A percentile compares a stretch with the other conserved stretches of the same genome.
phyloP scores from a whole-genome alignment of 768 basidiomycete genomes.

The Trametes gibbosa region DNA sequence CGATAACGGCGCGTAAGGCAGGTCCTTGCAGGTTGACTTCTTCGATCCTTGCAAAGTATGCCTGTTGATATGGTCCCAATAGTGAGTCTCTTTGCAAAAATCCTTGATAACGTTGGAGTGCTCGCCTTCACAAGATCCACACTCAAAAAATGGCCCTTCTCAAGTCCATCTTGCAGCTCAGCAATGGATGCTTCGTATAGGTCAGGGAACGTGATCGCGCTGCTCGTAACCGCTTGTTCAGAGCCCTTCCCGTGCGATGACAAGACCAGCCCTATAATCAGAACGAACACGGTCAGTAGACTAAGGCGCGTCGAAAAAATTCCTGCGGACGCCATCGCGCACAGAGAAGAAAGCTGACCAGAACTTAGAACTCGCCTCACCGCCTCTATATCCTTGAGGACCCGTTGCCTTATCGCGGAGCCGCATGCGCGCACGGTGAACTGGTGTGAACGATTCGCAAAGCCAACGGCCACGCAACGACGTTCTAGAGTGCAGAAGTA shows the following conservation, averaged over 20 bases:
- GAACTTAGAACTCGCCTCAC: not conserved
- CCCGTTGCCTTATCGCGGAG: not conserved
- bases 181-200: conserved; percentile 58
- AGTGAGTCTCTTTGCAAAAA: not conserved
- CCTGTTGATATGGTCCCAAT: conserved; percentile 33
- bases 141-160: conserved; percentile 50
- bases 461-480: not conserved
- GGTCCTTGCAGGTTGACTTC: conserved; percentile 67
- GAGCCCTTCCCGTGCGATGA: not conserved
- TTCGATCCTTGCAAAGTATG: conserved; percentile 64
- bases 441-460: not conserved
- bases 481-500: not conserved
- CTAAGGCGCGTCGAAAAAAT: not conserved
- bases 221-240: not conserved
- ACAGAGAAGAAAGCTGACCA: too few species aligned
- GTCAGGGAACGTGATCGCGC: conserved; percentile 38
- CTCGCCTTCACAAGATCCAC: conserved; percentile 60
- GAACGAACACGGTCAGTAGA: not conserved
- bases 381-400: not conserved
- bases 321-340: not conserved
- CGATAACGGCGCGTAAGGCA: conserved; percentile 54
- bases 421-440: not conserved
- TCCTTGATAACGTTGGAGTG: not conserved
- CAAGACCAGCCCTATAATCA: not conserved
- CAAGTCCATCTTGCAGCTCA: conserved; percentile 50